These are phyloP conservation scores for Tolypocladium pustulatum DNA, from an alignment of 2,329 filamentous ascomycete genomes.

Conservation along the genomic window DNA sequence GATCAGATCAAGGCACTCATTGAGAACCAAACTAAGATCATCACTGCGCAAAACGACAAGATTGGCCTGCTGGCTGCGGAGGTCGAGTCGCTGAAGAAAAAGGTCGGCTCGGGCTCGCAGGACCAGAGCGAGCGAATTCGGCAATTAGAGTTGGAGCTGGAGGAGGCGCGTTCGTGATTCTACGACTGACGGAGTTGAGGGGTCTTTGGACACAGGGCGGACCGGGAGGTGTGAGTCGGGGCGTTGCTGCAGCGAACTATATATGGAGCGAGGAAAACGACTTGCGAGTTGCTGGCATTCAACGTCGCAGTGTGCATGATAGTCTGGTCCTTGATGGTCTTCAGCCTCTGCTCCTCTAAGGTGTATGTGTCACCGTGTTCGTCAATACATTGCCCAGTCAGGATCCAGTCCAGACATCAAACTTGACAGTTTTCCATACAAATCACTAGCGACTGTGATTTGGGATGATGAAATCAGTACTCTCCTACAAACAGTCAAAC, in stretches of 20 bases:
- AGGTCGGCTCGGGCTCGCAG: slow-evolving; percentile 44
- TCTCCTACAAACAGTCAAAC: too few species aligned
- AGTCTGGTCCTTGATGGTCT: neutral
- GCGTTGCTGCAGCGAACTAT: neutral
- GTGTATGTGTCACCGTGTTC: neutral
- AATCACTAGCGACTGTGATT: too few species aligned
- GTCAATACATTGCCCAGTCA: neutral
- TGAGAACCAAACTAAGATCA: slow-evolving; percentile 65
- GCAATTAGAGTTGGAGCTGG: slow-evolving; percentile 57
- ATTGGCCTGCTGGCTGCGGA: slow-evolving; percentile 61
- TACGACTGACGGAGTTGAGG: neutral
- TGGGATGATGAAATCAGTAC: too few species aligned
- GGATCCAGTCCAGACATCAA: neutral
- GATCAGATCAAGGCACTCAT: slow-evolving; percentile 69
- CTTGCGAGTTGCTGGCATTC: neutral
- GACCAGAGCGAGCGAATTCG: slow-evolving; percentile 60
- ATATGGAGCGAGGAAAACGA: neutral
- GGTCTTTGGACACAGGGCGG: neutral
- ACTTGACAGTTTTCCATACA: too few species aligned
- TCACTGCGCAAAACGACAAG: slow-evolving; percentile 66
- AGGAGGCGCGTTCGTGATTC: slow-evolving; percentile 47
- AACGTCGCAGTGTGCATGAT: neutral
- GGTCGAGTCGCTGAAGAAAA: slow-evolving; percentile 73
- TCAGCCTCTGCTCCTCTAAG: neutral
- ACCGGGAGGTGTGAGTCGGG: neutral